Base-by-base conservation (phyloP, 441 rosid species). In the Theobroma grandiflorum region DNA sequence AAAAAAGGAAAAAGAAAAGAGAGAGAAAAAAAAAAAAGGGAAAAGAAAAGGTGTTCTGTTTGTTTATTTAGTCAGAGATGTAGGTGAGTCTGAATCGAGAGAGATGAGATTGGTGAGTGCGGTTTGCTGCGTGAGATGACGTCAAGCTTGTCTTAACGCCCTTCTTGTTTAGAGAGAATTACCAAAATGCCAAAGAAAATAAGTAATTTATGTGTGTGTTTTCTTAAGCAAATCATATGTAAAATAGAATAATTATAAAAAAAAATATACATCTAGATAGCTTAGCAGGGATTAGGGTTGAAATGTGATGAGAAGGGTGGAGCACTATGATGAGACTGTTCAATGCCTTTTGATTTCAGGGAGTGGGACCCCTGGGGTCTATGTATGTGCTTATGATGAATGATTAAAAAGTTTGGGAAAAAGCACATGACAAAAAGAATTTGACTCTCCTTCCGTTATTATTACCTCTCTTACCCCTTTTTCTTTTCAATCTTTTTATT, bases 91-190 rank as follows among this genome's bases (percentile, higher is more conserved):
- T 62, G 66, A 65, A 62, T 64, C 69, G 73, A 31, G 40, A 12
- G 73, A 47, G 11, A 35, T 26, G 75, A 72, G 42, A 10, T 9
- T 4, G 35, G 43, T 16, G 6, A 59, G 79, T 80, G 85, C 76
- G 73, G 67, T 78, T 37, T 72, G 78, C 67, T 74, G 81, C 76
- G 43, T 31, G 75, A 72, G n/a, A 72, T 72, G 62, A 72, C 59
- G 62, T 52, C 75, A 72, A 9, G 6, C 33, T 10, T 0, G 62
- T 16, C 26, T 37, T 10, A 69, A 69, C 16, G 15, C 20, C 43
- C 11, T 58, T 31, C 2, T n/a, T 57, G 4, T 50, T 40, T 6
- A 0, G 0, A 7, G 22, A 4, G 38, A 66, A 47, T 42, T 64
- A 74, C 66, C 37, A 8, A 45, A 58, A 63, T n/a, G 38, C 26